Evolutionary conservation across 2,329 filamentous ascomycete genomes (phyloP), one percentile per base, ranked within the genome.

Genomic region (Aspergillus brunneoviolaceus): DNA sequence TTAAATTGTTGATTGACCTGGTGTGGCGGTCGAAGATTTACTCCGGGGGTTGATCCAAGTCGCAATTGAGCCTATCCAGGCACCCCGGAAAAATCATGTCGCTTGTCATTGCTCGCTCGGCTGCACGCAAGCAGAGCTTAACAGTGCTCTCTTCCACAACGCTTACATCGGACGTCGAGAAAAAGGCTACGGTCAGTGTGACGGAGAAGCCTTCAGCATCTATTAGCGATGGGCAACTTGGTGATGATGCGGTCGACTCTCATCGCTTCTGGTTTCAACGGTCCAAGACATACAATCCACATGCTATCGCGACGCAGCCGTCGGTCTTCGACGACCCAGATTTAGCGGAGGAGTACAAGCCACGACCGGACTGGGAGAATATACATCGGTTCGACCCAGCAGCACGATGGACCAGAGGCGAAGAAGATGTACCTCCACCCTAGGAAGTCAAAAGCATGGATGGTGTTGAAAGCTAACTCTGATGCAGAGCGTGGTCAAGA

Each of bases 291-390:
- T 69, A 68, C 33, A 55, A 73, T 21, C 60, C 68, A 5, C 60
- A 72, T 35, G 70, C 64, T 31, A 69, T 73, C 35, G 77, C 78
- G n/a, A 76, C 71, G 0, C 69, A 80, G 62, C 78, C 76, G 5
- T 81, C 79, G 3, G 79, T 82, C 5, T 82, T 74, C 52, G 80
- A 82, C 47, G 74, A 81, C 52, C 74, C 77, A 0, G 74, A 78
- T 4, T 67, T 75, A 2, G 76, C 73, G 10, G 74, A 75, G 29
- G 66, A 70, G 55, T 74, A 73, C 53, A 64, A 66, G 25, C 73
- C 70, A 12, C 60, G 64, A 49, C 59, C 65, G 2, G 67, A 71
- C 51, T 76, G 72, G 71, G 74, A 76, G 35, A 63, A 61, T 12
- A 61, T 63, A n/a, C 63, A 65, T 33, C 61, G 65, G n/a, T 67